Base-by-base conservation (phyloP, 305 asterid genomes). In the Fraxinus angustifolia region DNA sequence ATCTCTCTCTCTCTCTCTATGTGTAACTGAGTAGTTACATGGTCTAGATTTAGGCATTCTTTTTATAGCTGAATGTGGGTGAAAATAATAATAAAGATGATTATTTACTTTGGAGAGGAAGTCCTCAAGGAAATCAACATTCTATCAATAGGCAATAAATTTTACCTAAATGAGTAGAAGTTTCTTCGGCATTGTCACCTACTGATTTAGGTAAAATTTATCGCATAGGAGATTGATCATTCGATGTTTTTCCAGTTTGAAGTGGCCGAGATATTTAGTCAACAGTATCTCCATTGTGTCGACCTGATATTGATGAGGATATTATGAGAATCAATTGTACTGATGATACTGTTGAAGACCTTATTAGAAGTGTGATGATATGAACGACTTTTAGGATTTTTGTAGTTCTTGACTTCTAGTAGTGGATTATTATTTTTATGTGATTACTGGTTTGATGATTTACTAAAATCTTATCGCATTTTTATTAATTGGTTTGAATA, bases 201-300 rank as follows among this genome's bases (percentile, higher is more conserved):
- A 60, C 88, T 26, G 73, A 77, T 80, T 82, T 95, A 71, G 97
- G 97, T 96, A 89, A 83, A 62, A 36, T 78, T 65, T 83, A 76
- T 68, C 33, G 16, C 38, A 7, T 68, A 17, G 28, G 79, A 82
- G 71, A 73, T 56, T 81, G 78, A 28, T 76, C 23, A 50, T 67
- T 42, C 68, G 53, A 42, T 45, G 12, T 60, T 53, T 6, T 76
- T 78, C 6, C 68, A 34, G 58, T 75, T 16, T 42, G 28, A 26
- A 17, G 80, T 75, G 23, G 23, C 62, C n/a, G 62, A n/a, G 23
- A 53, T 62, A 62, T 76, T 33, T 28, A 34, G 45, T 83, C 77
- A 76, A 62, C 65, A 50, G 26, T 67, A 42, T 11, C 58, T 67
- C 45, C 70, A 8, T 3, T 26, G 73, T 23, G 35, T 65, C 16